Base-by-base conservation (phyloP, 768 basidiomycete species). In the Cubamyces lactineus region DNA sequence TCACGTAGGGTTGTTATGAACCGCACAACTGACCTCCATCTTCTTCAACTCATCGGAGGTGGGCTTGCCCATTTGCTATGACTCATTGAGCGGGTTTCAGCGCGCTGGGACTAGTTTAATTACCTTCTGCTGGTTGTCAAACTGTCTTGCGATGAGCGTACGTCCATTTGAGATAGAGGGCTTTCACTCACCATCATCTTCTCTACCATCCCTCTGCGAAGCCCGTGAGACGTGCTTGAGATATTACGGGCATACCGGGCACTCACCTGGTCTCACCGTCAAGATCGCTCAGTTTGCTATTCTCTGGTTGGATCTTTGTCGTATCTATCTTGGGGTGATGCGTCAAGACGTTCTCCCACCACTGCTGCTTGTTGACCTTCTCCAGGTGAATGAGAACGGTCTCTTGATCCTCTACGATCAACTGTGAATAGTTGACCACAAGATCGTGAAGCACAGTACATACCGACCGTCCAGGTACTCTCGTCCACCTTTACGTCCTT, bases 271-370 rank as follows among this genome's bases (percentile, higher is more conserved):
- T 98, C 73, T 98, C 96, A 12, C 89, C 91, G 70, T 99, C 97
- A 21, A 99, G 83, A 71, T 99, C 97, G 72, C 94, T 91, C 55
- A 99, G 81, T 73, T 97, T 96, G 72, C 95, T 95, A 73, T 98
- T 96, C 70, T 89, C 86, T 2, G 97, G 97, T 69, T 90, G 88
- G 67, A 99, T 98, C 79, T 97, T 98, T 57, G 82, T 90, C 11
- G 95, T 97, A 71, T 98, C 92, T 80, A 98, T 89, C 80, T 95
- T 98, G 15, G 97, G 94, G 71, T 97, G 94, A 70, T 96, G 92
- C 1, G 89, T 90, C 53, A 98, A 78, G 65, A 98, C 89, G 73
- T 98, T 95, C 73, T 94, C 92, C 97, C 97, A 99, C 97, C 97
- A 98, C 61, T 91, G 85, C 74, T 91, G 85, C 64, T 91, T 79